Conservation (phyloP, 2,329 filamentous ascomycete species). For the Chrysoporthe puriensis region DNA sequence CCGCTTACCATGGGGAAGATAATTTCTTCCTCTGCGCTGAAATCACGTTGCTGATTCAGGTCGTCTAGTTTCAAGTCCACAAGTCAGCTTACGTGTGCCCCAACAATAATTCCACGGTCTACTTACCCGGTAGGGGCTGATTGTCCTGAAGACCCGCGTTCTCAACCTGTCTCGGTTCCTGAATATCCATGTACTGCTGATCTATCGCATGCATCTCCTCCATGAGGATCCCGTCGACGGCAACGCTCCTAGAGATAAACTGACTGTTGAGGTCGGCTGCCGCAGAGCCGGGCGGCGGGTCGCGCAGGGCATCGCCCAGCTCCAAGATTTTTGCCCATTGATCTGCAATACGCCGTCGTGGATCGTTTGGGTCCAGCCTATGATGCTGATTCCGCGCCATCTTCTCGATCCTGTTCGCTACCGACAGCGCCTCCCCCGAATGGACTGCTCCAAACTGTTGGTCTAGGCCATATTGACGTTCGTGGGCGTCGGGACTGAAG, state of each 20-base stretch:
- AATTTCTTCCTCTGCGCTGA: not conserved
- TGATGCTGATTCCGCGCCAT: slow-evolving; percentile 13
- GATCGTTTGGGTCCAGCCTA: not conserved
- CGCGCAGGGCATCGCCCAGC: slow-evolving; percentile 1
- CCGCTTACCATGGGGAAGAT: slow-evolving; percentile 15
- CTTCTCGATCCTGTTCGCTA: slow-evolving; percentile 10
- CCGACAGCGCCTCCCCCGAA: not conserved
- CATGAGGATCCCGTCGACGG: not conserved
- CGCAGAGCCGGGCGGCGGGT: not conserved
- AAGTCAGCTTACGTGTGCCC: not conserved
- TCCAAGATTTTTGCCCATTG: slow-evolving; percentile 16
- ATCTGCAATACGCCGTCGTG: slow-evolving; percentile 5
- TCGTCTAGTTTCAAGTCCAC: not conserved
- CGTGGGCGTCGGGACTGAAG: not conserved
- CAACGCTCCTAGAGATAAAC: not conserved
- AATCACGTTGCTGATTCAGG: slow-evolving; percentile 3
- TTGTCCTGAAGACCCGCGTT: slow-evolving; percentile 3
- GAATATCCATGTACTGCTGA: not conserved
- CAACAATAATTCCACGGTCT: not conserved
- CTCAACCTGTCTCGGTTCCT: not conserved
- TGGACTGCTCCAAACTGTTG: not conserved
- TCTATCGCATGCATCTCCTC: not conserved
- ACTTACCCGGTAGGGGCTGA: slow-evolving; percentile 6
- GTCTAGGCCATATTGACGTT: not conserved
- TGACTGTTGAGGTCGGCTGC: not conserved